These are phyloP conservation scores for Nakazawaea populi DNA, from an alignment of 805 yeast species.

Conservation along the genomic window DNA sequence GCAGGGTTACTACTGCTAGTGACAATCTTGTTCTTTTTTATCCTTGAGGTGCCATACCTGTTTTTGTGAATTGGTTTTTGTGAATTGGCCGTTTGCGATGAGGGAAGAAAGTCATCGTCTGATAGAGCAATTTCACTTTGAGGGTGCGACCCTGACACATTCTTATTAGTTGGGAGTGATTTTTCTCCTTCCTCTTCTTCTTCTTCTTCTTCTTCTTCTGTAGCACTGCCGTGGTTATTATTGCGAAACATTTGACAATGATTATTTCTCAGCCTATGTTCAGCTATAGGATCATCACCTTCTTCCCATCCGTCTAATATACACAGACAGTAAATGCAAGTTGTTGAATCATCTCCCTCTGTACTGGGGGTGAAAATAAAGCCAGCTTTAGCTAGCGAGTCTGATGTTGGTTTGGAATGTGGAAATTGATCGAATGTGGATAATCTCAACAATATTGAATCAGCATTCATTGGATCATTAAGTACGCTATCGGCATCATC, in stretches of 20 bases:
- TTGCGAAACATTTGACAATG: conserved; percentile 34
- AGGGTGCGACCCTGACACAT: background rate
- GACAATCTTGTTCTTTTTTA: conserved; percentile 4
- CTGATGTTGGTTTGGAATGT: conserved; percentile 34
- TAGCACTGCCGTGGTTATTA: background rate
- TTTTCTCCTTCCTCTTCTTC: background rate
- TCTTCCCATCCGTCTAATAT: conserved; percentile 69
- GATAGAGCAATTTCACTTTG: background rate
- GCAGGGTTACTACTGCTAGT: conserved; percentile 2
- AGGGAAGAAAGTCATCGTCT: conserved; percentile 18
- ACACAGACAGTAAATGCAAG: conserved; percentile 60
- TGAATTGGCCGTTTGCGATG: conserved; percentile 13
- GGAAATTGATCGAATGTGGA: conserved; percentile 43
- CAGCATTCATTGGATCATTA: conserved; percentile 26
- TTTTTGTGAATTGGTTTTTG: background rate
- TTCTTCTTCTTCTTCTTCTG: background rate
- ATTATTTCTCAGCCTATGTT: conserved; percentile 42
- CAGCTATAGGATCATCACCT: conserved; percentile 56
- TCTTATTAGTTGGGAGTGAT: background rate
- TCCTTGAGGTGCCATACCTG: conserved; percentile 6
- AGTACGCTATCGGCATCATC: conserved; percentile 18
- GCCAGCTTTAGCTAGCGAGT: conserved; percentile 52
- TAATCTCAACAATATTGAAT: conserved; percentile 27
- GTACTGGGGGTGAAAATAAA: conserved; percentile 51
- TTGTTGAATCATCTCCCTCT: conserved; percentile 44